Evolutionary conservation across 805 yeast genomes (phyloP), one percentile per base, ranked within the genome.

Genomic region (Candida tammaniensis): DNA sequence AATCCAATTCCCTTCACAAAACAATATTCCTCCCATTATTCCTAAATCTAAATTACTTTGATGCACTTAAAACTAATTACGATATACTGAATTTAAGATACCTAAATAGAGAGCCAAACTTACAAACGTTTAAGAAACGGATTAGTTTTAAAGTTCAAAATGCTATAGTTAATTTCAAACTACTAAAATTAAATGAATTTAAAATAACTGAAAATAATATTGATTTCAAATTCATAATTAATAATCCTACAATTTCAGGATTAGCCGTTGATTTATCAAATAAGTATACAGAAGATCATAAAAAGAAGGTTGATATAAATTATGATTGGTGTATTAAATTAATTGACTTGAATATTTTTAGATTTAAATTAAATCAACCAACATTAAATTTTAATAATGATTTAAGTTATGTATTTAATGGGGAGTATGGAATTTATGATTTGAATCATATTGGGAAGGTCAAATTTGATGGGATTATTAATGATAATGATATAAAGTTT

Each of bases 11-110:
- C 11, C 17, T 16, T 8, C 13, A 31, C 9, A 43, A 33, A 31
- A 30, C 50, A 7, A 33, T 54, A 3, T 53, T 53, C 31, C 32
- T 55, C n/a, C 59, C 59, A 3, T 35, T 54, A 18, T 55, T 53
- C 55, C 10, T 55, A 20, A 44, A 50, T 36, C 29, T 40, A 29
- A 57, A 65, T 42, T 54, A 54, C 46, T 51, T 64, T 10, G 40
- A 24, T 21, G 44, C 37, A 14, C 57, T 36, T 61, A 65, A n/a
- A 23, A 35, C 9, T 54, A 45, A 17, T 30, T 64, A 29, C 40
- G 35, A 35, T 55, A 59, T 41, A 34, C 55, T 20, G 4, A 25
- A 33, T 64, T 59, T 43, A 23, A 36, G 11, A 49, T 51, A 8
- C 47, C 19, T 39, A 19, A 37, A 45, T 36, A 37, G 31, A 27